Base-by-base conservation (phyloP, 2,329 filamentous ascomycete genomes). In the Microcyclosporella mali region DNA sequence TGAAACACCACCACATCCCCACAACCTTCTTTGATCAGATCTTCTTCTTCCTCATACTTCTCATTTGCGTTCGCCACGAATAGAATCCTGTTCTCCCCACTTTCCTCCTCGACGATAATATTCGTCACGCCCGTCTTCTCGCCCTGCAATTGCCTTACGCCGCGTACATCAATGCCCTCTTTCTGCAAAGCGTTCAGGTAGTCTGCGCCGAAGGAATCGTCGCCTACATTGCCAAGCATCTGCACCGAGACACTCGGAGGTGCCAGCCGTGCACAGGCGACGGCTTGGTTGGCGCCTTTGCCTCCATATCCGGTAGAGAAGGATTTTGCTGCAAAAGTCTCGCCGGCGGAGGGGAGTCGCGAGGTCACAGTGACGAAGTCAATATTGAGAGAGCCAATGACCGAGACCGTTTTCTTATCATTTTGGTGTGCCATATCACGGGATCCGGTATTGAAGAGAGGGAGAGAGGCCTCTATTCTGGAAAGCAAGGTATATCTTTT, bases 281-380 rank as follows among this genome's bases (percentile, higher is more conserved):
- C 85, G 46, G 88, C 89, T 70, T 97, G 90, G 71, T 97, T 97
- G 47, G 89, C 88, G 51, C 90, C 90, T 70, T 98, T 98, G 44
- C 92, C 90, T 57, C 90, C 92, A 21, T 85, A 82, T 33, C 85
- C 88, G 28, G 83, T 87, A 60, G 76, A 76, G 69, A 94, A 94
- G 15, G 79, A 81, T 52, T 72, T 81, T 36, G 87, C 78, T 2
- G 85, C 89, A 39, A 97, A 75, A 2, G 90, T 97, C 69, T 98
- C 90, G 53, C 90, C 92, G 1, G 84, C 82, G 1, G 75, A 70
- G 1, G 92, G 90, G 50, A 95, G 80, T 50, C 90, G 86, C 4
- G 86, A 74, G 27, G 92, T 92, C 57, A 87, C 82, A 31, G 88
- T 89, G 50, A 95, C 86, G 51, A 97, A 82, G 70, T 98, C 90